A percentile compares a stretch with the other conserved stretches of the same genome.
phyloP scores from a whole-genome alignment of 1,139 yeast species.

The Magnusiomyces magnusii region DNA sequence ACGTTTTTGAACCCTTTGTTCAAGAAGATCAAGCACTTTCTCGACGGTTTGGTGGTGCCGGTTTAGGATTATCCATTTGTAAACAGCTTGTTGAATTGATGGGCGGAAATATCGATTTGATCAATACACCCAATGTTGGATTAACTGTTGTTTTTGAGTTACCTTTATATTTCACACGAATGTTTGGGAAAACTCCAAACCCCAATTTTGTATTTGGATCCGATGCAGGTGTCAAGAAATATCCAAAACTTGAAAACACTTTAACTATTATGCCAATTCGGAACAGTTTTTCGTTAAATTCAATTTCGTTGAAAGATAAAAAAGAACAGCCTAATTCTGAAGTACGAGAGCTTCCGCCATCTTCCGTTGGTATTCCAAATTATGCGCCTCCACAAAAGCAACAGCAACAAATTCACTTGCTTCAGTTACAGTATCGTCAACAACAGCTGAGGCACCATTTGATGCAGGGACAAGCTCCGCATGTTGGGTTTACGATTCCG shows the following conservation, averaged over 20 bases:
- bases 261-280: neutral
- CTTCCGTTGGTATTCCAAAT: neutral
- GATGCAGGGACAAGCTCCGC: neutral
- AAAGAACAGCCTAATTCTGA: neutral
- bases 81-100: conserved; percentile 84
- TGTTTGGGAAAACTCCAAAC: neutral
- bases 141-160: conserved; percentile 73
- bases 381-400: neutral
- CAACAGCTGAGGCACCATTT: neutral
- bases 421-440: neutral
- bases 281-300: neutral
- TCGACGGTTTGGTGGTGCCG: conserved; percentile 92
- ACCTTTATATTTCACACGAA: conserved; percentile 64
- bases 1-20: conserved; percentile 90
- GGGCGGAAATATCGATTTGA: conserved; percentile 54
- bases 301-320: neutral
- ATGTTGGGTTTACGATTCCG: neutral
- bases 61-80: conserved; percentile 88
- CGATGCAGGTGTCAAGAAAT: neutral
- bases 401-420: neutral
- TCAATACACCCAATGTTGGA: conserved; percentile 67
- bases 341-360: neutral
- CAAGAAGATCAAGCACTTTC: conserved; percentile 96
- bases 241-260: neutral
- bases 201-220: conserved; percentile 3